A percentile compares a stretch with the other conserved stretches of the same genome.
Evolutionary conservation across 768 basidiomycete genomes (phyloP).

Genomic region (Russula sp.): DNA sequence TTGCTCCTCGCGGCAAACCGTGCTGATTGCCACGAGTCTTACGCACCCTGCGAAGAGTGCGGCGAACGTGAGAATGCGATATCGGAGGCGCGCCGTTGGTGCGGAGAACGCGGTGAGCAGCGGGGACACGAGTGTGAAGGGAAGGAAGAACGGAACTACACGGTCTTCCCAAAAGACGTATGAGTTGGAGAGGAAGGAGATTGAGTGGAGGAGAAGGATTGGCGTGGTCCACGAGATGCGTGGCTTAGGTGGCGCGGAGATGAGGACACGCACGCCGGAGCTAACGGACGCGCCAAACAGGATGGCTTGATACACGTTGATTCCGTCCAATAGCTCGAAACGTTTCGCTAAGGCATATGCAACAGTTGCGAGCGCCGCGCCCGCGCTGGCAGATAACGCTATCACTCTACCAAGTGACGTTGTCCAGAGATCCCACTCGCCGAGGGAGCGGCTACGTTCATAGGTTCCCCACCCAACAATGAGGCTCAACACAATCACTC

Average conservation of each 20-base stretch:
- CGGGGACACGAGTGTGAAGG: conserved; percentile 59
- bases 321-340: conserved; percentile 30
- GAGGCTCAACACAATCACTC: conserved; percentile 54
- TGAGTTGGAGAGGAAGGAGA: conserved; percentile 88
- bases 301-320: conserved; percentile 15
- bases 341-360: neutral
- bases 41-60: conserved; percentile 62
- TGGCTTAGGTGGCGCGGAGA: conserved; percentile 24
- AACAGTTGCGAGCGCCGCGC: conserved; percentile 13
- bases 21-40: conserved; percentile 75
- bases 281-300: conserved; percentile 36
- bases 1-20: conserved; percentile 94
- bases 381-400: neutral
- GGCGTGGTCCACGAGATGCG: conserved; percentile 38
- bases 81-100: conserved; percentile 64
- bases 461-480: conserved; percentile 57
- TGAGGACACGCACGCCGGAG: conserved; percentile 38
- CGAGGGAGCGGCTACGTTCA: conserved; percentile 43
- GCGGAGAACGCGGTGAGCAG: conserved; percentile 63
- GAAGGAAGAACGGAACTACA: conserved; percentile 68
- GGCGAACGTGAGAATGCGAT: conserved; percentile 73
- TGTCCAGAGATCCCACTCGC: conserved; percentile 47
- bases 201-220: conserved; percentile 62
- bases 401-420: conserved; percentile 16
- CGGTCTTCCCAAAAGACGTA: conserved; percentile 98